Evolutionary conservation across 192 early-diverging fungal genomes (phyloP).

Genomic region (Coemansia sp.): DNA sequence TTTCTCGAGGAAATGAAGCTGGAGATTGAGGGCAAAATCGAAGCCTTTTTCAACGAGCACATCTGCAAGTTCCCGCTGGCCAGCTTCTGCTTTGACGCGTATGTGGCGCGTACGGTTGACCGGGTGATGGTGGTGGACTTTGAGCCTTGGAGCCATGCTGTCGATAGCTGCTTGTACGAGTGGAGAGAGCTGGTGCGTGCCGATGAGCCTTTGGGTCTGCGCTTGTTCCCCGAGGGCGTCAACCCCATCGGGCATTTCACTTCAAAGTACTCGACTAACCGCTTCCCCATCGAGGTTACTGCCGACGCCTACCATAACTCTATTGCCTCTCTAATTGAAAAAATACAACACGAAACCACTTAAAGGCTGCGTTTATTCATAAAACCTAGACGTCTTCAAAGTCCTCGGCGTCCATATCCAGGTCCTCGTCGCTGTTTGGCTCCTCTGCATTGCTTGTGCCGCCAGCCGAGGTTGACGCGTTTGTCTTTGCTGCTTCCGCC

Average conservation of each 20-base stretch:
- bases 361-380: neutral
- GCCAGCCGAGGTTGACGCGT: constrained; percentile 4
- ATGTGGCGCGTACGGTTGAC: constrained; percentile 61
- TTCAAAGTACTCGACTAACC: constrained; percentile 38
- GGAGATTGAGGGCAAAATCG: constrained; percentile 59
- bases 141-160: constrained; percentile 78
- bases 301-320: constrained; percentile 27
- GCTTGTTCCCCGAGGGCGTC: constrained; percentile 42
- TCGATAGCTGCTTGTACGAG: constrained; percentile 78
- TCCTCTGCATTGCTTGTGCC: neutral
- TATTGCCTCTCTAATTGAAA: constrained; percentile 27
- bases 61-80: constrained; percentile 64
- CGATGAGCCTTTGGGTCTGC: constrained; percentile 15
- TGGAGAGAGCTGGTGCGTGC: constrained; percentile 66
- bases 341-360: constrained; percentile 7
- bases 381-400: constrained; percentile 50
- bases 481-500: constrained; percentile 28
- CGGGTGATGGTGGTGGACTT: constrained; percentile 84
- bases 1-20: constrained; percentile 66
- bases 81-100: constrained; percentile 88
- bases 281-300: constrained; percentile 47
- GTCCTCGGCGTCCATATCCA: constrained; percentile 44
- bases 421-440: constrained; percentile 6
- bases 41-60: constrained; percentile 64
- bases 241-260: constrained; percentile 39